These are phyloP conservation scores for Avicennia marina DNA, from an alignment of 257 asterid genomes.

Conservation along the genomic window DNA sequence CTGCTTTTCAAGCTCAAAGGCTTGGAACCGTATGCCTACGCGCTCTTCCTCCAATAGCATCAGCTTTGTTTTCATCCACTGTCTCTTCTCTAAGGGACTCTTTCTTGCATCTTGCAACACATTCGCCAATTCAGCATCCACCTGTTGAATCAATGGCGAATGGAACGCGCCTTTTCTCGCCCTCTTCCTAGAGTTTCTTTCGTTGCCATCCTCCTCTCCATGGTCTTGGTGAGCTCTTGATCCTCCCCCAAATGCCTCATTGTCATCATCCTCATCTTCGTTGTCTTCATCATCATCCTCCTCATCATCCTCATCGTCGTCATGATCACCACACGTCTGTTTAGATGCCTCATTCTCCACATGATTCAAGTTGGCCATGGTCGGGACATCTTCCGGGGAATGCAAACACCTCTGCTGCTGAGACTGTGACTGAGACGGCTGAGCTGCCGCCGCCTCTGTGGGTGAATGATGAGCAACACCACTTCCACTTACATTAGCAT, in stretches of 20 bases:
- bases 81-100: constrained; percentile 50
- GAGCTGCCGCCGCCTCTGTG: no score
- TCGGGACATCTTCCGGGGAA: constrained; percentile 39
- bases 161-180: constrained; percentile 15
- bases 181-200: constrained; percentile 36
- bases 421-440: constrained; percentile 5
- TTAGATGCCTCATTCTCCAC: no score
- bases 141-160: constrained; percentile 34
- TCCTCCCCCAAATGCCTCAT: no score
- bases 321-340: neutral
- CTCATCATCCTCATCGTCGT: constrained; percentile 6
- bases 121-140: constrained; percentile 43
- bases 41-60: constrained; percentile 58
- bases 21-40: constrained; percentile 31
- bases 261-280: constrained; percentile 30
- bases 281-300: constrained; percentile 17
- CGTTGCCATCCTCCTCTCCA: constrained; percentile 25
- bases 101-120: constrained; percentile 45
- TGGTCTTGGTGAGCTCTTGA: no score
- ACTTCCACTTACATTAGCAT: no score
- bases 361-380: no score
- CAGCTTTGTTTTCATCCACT: constrained; percentile 49
- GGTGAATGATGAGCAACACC: no score
- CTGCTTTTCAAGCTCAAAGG: constrained; percentile 71
- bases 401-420: constrained; percentile 33